Base-by-base conservation (phyloP, 371 early-diverging fungal species). In the Apophysomyces trapeziformis region DNA sequence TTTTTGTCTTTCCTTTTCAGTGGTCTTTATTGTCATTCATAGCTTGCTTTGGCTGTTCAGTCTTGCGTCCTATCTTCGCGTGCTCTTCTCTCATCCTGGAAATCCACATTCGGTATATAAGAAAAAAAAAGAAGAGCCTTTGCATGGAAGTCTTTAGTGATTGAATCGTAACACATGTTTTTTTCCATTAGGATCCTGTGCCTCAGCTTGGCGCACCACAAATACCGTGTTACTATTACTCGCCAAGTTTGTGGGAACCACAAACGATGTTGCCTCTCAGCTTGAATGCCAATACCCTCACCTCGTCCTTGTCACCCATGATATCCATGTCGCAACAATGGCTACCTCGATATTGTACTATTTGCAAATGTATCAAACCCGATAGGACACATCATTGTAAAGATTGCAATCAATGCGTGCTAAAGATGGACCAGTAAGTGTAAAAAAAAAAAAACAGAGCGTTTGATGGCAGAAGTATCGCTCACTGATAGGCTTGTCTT, bases 381-480 rank as follows among this genome's bases (percentile, higher is more conserved):
- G 87, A 84, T 60, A 68, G 89, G 68, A 74, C 85, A 7, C 87
- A 89, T 75, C 89, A 89, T 57, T 89, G 89, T 58, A 84, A 78
- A 57, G 86, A 86, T 44, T 89, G 89, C 71, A 85, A 85, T 63
- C 66, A 74, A 47, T 89, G 89, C 65, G 83, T 87, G 4, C 61
- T 87, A 38, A 84, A 78, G 67, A 87, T 89, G 85, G 89, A 89
- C 65, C 89, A 89, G 87, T 87, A 79, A 64, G 83, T 75, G 32
- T 26, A 26, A 26, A 26, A 26, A 26, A 26, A 26, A 26, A 26
- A 26, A 26, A 26, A 26, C 2, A 26, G 2, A 26, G 32, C 32
- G 32, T 26, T 26, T 26, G 32, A 26, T 26, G 32, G 32, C 32
- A 26, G 32, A 26, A 26, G 32, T 26, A 26, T 26, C 32, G 32